Base-by-base conservation (phyloP, 805 yeast species). In the Candida dajiaensis region DNA sequence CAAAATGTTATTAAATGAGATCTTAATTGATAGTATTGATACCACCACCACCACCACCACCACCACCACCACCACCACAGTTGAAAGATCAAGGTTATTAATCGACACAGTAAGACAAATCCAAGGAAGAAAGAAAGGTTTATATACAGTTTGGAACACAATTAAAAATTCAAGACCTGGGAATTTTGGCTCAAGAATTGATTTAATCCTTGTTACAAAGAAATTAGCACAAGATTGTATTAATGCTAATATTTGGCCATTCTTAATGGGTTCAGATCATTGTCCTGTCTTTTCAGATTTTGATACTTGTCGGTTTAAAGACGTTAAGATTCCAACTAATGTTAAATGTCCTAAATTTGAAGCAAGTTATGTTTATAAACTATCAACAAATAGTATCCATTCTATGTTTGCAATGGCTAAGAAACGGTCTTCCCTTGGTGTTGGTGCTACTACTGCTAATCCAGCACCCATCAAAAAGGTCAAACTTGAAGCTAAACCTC, bases 71-170 rank as follows among this genome's bases (percentile, higher is more conserved):
- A 57, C 60, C 43, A 40, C 18, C 20, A 33, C 20, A 4, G 23
- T 6, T 22, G 69, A 56, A 52, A 71, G 51, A 18, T 62, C 65
- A 4, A 77, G 77, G 38, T 65, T 77, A 10, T 58, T 85, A 28
- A 61, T 73, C 46, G 95, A 86, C 59, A 68, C 83, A 0, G 75
- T 82, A 0, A 70, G 97, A 39, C 59, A 64, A 25, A 46, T 61
- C 2, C 83, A 82, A 50, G 81, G 84, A 1, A 65, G 83, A 19
- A 69, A 80, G 41, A 60, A 76, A 57, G 80, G 77, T 20, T 71
- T 89, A 77, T 94, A 85, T 60, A 89, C 97, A 0, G 94, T 90
- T 41, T 92, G 99, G 99, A 90, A 89, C 63, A 85, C 89, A 2
- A 65, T 81, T 54, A 76, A 78, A 43, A 85, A 85, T 54, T 76